Percentiles rank a stretch among this genome's conserved stretches.
phyloP scores from a whole-genome alignment of 2,329 filamentous ascomycete genomes.

The Botrytis paeoniae region DNA sequence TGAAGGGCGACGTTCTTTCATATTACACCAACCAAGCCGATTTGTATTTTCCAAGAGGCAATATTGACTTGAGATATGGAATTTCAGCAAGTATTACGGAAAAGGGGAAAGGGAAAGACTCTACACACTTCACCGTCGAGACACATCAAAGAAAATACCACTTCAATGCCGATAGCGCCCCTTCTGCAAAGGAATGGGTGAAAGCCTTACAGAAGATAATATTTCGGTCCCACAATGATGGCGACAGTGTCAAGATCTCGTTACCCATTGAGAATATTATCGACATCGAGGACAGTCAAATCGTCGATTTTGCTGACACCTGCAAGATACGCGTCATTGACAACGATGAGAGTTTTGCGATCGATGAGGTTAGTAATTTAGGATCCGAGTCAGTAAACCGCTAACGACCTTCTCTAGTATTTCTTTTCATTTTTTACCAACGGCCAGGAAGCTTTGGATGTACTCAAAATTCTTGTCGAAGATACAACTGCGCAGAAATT shows the following conservation, averaged over 20 bases:
- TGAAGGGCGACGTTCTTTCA: constrained; percentile 87
- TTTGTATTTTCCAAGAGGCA: constrained; percentile 85
- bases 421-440: constrained; percentile 95
- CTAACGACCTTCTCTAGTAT: constrained; percentile 57
- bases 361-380: constrained; percentile 70
- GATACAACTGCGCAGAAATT: constrained; percentile 38
- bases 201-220: constrained; percentile 91
- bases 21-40: constrained; percentile 84
- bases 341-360: constrained; percentile 88
- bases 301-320: constrained; percentile 89
- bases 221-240: constrained; percentile 92
- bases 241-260: constrained; percentile 94
- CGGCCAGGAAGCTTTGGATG: constrained; percentile 76
- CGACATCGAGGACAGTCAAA: constrained; percentile 87
- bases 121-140: constrained; percentile 72
- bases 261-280: constrained; percentile 85
- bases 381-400: constrained; percentile 10
- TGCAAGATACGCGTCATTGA: constrained; percentile 92
- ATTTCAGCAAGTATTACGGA: constrained; percentile 80
- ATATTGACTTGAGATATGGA: constrained; percentile 88
- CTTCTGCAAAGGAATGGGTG: constrained; percentile 94
- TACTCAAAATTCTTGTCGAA: constrained; percentile 53
- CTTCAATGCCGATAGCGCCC: constrained; percentile 82
- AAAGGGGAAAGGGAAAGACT: constrained; percentile 69
- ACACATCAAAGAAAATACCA: constrained; percentile 81